Evolutionary conservation across 768 basidiomycete species (phyloP).

Genomic region (Termitomyces sp.): DNA sequence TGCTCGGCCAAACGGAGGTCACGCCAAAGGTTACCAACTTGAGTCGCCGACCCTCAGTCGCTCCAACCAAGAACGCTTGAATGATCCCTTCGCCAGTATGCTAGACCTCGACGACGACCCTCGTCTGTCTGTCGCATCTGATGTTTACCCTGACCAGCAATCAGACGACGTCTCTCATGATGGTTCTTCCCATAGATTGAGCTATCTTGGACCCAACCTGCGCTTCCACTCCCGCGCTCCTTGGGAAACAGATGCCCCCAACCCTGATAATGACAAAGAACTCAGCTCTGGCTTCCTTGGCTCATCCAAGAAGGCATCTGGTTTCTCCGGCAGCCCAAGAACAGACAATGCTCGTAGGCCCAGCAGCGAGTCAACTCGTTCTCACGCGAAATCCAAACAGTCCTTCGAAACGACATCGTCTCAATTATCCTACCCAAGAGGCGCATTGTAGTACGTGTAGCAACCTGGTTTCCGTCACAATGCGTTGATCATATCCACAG

Average conservation of each 20-base stretch:
- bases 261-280: conserved; percentile 41
- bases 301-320: conserved; percentile 33
- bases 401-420: conserved; percentile 57
- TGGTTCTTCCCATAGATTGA: conserved; percentile 48
- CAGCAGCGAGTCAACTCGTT: conserved; percentile 60
- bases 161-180: conserved; percentile 26
- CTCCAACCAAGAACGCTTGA: conserved; percentile 31
- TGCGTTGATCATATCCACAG: conserved; percentile 24
- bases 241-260: conserved; percentile 64
- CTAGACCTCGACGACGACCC: conserved; percentile 54
- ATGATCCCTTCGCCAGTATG: conserved; percentile 45
- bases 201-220: conserved; percentile 78
- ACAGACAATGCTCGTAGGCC: conserved; percentile 39
- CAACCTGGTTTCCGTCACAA: conserved; percentile 2
- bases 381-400: conserved; percentile 42
- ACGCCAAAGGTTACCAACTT: conserved; percentile 2
- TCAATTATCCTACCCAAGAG: conserved; percentile 41
- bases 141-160: conserved; percentile 22
- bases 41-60: conserved; percentile 17
- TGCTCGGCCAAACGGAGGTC: conserved; percentile 31
- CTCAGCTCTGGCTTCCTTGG: conserved; percentile 30
- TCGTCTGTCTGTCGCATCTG: conserved; percentile 27
- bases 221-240: conserved; percentile 77
- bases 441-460: conserved; percentile 53
- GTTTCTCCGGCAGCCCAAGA: conserved; percentile 43